A percentile compares a stretch with the other conserved stretches of the same genome.
Conservation (phyloP, 1,284 basidiomycete species). For the Pseudozyma thailandica region DNA sequence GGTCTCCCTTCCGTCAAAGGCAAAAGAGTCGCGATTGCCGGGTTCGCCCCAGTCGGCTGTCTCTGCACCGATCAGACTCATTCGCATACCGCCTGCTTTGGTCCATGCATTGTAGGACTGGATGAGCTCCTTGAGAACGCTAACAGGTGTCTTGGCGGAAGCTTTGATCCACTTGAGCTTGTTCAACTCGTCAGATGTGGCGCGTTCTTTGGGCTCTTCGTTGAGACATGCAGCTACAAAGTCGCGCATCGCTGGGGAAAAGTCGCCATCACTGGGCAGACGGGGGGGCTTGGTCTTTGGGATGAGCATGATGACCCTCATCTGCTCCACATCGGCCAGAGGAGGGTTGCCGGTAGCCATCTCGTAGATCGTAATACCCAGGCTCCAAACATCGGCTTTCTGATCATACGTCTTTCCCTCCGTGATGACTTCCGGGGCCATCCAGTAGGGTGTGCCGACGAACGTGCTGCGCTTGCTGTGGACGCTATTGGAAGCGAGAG, state of each 20-base stretch:
- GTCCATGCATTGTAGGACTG: constrained; percentile 80
- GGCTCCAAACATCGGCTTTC: constrained; percentile 57
- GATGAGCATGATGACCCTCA: constrained; percentile 90
- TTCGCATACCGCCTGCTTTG: constrained; percentile 81
- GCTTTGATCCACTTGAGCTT: constrained; percentile 94
- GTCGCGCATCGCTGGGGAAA: constrained; percentile 85
- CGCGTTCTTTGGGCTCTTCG: constrained; percentile 82
- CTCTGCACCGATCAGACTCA: constrained; percentile 73
- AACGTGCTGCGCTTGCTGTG: constrained; percentile 69
- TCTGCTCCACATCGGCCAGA: constrained; percentile 73
- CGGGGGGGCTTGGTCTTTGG: constrained; percentile 86
- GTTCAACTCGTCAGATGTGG: constrained; percentile 86
- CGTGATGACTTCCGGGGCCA: constrained; percentile 61
- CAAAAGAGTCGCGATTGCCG: constrained; percentile 56
- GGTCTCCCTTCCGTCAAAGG: constrained; percentile 50
- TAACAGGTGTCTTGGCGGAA: constrained; percentile 74
- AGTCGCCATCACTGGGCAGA: constrained; percentile 78
- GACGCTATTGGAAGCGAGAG: constrained; percentile 77
- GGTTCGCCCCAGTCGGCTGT: constrained; percentile 48
- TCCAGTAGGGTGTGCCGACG: constrained; percentile 62
- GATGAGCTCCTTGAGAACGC: constrained; percentile 83
- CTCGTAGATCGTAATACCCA: constrained; percentile 58
- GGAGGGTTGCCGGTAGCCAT: constrained; percentile 58
- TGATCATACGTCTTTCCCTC: constrained; percentile 69
- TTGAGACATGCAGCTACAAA: constrained; percentile 87